phyloP scores from a whole-genome alignment of 305 asterid genomes.

The Nicotiana rustica region DNA sequence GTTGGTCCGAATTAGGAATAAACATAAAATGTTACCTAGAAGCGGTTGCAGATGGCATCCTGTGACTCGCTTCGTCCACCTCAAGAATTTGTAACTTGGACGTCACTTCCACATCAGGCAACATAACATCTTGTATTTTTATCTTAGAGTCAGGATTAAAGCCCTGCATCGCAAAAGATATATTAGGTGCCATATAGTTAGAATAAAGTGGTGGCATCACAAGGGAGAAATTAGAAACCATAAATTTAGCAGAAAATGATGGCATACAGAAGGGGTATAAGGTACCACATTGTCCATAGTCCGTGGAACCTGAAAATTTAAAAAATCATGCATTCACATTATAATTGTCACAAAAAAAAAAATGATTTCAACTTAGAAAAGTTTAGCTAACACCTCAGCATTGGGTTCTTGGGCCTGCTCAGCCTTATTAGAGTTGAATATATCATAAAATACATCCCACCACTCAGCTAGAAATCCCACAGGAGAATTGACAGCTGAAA shows the following conservation, averaged over 20 bases:
- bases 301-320: neutral
- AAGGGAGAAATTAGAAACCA: neutral
- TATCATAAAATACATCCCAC: neutral
- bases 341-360: neutral
- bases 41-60: slow-evolving; percentile 41
- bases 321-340: neutral
- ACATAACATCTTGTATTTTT: neutral
- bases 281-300: neutral
- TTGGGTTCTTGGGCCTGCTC: neutral
- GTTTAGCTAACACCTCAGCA: neutral
- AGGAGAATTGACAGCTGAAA: neutral
- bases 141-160: neutral
- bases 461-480: neutral
- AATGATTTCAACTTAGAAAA: neutral
- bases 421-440: neutral
- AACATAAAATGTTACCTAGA: slow-evolving; percentile 43
- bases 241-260: neutral
- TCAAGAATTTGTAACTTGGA: neutral
- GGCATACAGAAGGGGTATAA: neutral
- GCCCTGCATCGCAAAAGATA: neutral
- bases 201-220: neutral
- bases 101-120: neutral
- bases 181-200: slow-evolving; percentile 12
- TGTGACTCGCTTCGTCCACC: slow-evolving; percentile 33
- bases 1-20: neutral